Evolutionary conservation across 2,329 filamentous ascomycete genomes (phyloP), one percentile per base, ranked within the genome.

Genomic region (Hortaea sp.): DNA sequence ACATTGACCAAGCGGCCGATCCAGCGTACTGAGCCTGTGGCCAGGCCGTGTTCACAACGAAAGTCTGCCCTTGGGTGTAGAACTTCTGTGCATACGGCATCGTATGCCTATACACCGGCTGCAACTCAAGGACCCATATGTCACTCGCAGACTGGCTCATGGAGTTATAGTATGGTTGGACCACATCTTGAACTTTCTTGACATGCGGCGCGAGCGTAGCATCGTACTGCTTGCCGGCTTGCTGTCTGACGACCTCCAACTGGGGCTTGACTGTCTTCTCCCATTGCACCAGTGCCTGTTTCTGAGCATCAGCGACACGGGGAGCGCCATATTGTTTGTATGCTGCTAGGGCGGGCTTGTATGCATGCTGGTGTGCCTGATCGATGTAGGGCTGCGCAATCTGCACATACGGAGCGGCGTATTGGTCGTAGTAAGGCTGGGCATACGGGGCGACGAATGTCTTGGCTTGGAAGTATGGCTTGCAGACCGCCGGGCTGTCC

Each of bases 361-460:
- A 78, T 42, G 94, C 71, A 39, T 74, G 67, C 42, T 74, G 69
- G 54, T 81, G 76, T 53, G 78, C 66, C 20, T 69, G 63, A 13
- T 75, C 68, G 45, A 75, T 66, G 67, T 97, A 95, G 1, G 90
- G 90, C 49, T 78, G 79, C 32, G 78, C 82, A 42, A 79, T 69
- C 34, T 89, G 77, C 51, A 95, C 79, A 61, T 95, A 92, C 2
- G 88, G 86, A 5, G 83, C 84, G 27, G 86, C 83, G 60, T 95
- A 94, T 48, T 78, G 66, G 55, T 90, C 72, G 66, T 95, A 97
- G 68, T 94, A 94, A 2, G 89, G 90, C 57, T 82, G 75, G 30
- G 94, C 60, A 64, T 90, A 83, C 3, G 92, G 92, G 28, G 79
- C 69, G 49, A 89, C 70, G 47, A 74, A 81, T 70, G 71, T 80